Base-by-base conservation (phyloP, 192 early-diverging fungal genomes). In the Gaertneriomyces sp. region DNA sequence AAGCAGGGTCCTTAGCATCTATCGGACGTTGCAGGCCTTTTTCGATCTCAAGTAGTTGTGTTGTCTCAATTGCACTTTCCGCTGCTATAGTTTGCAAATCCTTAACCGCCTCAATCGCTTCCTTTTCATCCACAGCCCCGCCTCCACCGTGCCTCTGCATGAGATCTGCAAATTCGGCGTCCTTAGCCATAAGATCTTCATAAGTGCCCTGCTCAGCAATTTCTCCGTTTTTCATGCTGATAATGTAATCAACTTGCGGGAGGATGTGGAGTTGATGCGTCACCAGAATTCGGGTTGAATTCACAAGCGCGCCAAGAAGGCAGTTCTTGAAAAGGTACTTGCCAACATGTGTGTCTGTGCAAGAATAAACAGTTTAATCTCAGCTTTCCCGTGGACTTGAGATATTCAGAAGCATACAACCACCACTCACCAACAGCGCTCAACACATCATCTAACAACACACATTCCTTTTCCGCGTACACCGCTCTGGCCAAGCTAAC, bases 371-470 rank as follows among this genome's bases (percentile, higher is more conserved):
- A 33, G 25, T 33, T 33, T 33, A 2, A 33, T 33, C 25, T 33
- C 25, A 33, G 25, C 25, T 33, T 33, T 33, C 1, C 0, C 25
- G 25, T 33, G 25, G 2, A 0, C 25, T 33, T 33, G 25, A 1
- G 25, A 33, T 2, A 33, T 33, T 33, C 25, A 33, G 25, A 33
- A 33, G 25, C 25, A 33, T 0, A 33, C 25, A 33, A 33, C 25
- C 25, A 33, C 25, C 25, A 33, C 25, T 33, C 25, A 33, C 0
- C 25, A 33, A 96, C 91, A 11, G 92, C 93, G 58, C 84, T 85
- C 47, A 98, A 74, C 8, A 92, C 92, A 54, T 96, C 94, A 60
- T 95, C 93, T 3, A 95, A 63, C 1, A 95, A 71, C 7, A 90
- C 81, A 55, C 94, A 88, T 42, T 93, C 91, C 7, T 87, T 77